A percentile compares a stretch with the other conserved stretches of the same genome.
phyloP scores from a whole-genome alignment of 2,329 filamentous ascomycete species.

The Fusarium mexicanum region DNA sequence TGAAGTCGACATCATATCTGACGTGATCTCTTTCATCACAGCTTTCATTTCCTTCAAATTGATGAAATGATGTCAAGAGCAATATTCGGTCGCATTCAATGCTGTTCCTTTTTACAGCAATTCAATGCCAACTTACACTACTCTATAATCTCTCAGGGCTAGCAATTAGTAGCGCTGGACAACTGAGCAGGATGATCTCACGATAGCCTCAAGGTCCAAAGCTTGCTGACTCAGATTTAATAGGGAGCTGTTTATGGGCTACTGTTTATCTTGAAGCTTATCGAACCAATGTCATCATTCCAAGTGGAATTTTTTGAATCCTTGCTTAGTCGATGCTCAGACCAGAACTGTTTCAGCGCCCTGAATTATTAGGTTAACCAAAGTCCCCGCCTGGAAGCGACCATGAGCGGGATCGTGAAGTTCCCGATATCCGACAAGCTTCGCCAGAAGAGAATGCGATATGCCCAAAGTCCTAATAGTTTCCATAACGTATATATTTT shows the following conservation, averaged over 20 bases:
- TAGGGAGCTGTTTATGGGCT: neutral
- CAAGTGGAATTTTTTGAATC: neutral
- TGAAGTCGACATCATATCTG: neutral
- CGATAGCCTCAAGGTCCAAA: neutral
- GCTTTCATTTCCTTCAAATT: neutral
- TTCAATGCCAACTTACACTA: fast-evolving
- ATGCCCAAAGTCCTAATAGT: fast-evolving
- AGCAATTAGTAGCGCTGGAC: fast-evolving
- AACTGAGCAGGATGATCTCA: neutral
- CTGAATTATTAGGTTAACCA: fast-evolving
- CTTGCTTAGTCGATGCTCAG: neutral
- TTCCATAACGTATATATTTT: fast-evolving
- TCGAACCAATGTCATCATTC: neutral
- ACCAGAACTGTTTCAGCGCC: no score
- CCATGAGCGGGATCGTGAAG: neutral
- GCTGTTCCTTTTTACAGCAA: fast-evolving
- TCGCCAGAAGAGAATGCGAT: fast-evolving
- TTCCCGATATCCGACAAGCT: neutral
- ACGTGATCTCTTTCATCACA: neutral
- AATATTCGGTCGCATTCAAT: fast-evolving
- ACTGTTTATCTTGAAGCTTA: neutral
- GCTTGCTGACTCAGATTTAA: neutral
- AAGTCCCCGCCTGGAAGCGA: neutral
- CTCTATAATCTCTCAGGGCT: fast-evolving
- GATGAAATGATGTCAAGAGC: no score